These are phyloP conservation scores for Sclerotinia glacialis DNA, from an alignment of 2,329 filamentous ascomycete species.

Conservation along the genomic window DNA sequence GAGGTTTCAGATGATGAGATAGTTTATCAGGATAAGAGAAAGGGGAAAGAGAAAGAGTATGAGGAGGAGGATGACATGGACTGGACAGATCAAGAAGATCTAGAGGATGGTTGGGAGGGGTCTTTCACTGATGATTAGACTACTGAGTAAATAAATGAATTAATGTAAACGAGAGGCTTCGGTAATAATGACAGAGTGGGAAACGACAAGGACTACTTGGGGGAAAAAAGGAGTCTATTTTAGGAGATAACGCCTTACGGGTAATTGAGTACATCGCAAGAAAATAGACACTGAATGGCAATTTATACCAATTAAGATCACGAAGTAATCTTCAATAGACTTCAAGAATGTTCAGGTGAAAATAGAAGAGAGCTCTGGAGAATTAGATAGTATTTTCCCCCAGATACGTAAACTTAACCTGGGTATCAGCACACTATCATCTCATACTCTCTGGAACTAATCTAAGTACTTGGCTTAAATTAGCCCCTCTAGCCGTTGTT, in stretches of 20 bases:
- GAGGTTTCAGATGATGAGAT: neutral
- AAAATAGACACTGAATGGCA: neutral
- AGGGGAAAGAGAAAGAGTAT: neutral
- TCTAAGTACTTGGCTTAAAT: no score
- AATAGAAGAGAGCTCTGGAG: no score
- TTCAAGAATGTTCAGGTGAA: neutral
- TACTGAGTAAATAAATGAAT: neutral
- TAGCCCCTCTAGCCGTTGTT: no score
- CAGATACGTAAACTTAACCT: no score
- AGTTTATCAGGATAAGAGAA: neutral
- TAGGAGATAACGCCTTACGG: neutral
- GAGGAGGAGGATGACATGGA: neutral
- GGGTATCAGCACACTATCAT: no score
- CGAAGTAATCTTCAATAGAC: no score
- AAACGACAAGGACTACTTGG: no score
- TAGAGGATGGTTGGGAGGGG: neutral
- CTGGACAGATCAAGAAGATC: neutral
- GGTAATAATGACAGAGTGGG: no score
- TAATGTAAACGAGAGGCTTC: neutral
- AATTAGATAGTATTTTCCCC: no score
- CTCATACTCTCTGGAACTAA: no score
- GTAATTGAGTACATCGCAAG: neutral
- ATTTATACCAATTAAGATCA: neutral
- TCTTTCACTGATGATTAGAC: slow-evolving; percentile 1
- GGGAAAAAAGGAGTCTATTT: neutral